Evolutionary conservation across 495 filamentous ascomycete species (phyloP).

Genomic region (Penicillium subrubescens): DNA sequence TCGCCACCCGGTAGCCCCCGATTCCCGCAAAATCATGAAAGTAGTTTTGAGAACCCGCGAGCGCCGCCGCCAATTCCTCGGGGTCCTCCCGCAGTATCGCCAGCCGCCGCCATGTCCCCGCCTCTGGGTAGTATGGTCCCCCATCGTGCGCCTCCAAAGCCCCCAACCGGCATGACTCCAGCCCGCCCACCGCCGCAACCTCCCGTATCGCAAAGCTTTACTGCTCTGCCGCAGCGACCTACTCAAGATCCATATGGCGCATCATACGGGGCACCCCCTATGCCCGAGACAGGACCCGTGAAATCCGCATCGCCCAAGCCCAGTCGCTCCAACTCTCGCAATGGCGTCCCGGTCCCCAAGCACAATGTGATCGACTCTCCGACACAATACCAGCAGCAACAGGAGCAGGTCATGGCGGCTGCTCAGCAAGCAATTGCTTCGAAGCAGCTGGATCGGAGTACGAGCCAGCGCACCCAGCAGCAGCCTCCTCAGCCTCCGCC

Average conservation of each 20-base stretch:
- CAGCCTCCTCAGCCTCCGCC: conserved; percentile 27
- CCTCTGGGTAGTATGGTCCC: conserved; percentile 41
- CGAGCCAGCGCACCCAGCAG: conserved; percentile 59
- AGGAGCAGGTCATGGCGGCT: conserved; percentile 75
- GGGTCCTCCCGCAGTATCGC: conserved; percentile 34
- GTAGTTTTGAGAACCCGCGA: conserved; percentile 95
- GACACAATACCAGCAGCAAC: conserved; percentile 79
- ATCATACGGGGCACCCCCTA: conserved; percentile 36
- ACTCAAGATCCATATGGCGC: conserved; percentile 29
- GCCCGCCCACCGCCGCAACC: conserved; percentile 54
- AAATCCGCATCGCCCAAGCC: conserved; percentile 48
- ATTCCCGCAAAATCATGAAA: conserved; percentile 87
- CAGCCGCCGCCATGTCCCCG: conserved; percentile 30
- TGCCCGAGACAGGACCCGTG: conserved; percentile 58
- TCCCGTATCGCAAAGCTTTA: conserved; percentile 39
- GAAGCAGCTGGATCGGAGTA: conserved; percentile 60
- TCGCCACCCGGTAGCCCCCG: conserved; percentile 86
- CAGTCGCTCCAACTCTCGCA: conserved; percentile 44
- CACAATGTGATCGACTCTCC: conserved; percentile 42
- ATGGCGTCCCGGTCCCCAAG: conserved; percentile 38
- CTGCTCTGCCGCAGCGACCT: conserved; percentile 18
- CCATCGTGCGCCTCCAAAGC: conserved; percentile 48
- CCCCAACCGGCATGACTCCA: conserved; percentile 41
- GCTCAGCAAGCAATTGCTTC: conserved; percentile 67
- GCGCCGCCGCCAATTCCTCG: conserved; percentile 88